A percentile compares a stretch with the other conserved stretches of the same genome.
Evolutionary conservation across 176 grass and related monocot genomes (phyloP).

Genomic region (Oryza punctata): DNA sequence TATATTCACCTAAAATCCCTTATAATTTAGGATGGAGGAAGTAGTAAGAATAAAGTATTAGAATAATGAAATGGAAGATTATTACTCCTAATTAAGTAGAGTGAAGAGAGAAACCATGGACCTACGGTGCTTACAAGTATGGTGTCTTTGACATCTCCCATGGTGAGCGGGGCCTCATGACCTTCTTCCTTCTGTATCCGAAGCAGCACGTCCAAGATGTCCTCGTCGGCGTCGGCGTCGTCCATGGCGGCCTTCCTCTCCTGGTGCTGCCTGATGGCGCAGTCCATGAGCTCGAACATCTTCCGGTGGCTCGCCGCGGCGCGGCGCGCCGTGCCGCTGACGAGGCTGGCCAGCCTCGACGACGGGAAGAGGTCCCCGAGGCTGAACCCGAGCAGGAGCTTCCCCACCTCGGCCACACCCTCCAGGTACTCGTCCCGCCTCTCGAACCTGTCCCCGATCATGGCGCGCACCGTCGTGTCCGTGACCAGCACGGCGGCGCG

Average conservation of each 20-base stretch:
- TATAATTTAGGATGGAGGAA: too few relatives aligned
- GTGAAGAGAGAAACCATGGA: too few relatives aligned
- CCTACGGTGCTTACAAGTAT: too few relatives aligned
- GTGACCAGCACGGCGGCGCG: neutral
- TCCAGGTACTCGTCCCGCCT: neutral
- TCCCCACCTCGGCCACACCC: neutral
- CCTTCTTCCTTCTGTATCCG: conserved; percentile 19
- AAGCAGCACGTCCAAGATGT: conserved; percentile 20
- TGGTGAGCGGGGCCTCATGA: neutral
- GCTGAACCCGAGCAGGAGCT: neutral
- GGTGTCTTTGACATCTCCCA: conserved; percentile 7
- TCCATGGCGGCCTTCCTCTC: neutral
- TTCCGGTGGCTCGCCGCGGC: neutral
- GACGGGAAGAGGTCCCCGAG: conserved; percentile 25
- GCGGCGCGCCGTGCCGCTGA: neutral
- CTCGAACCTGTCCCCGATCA: conserved; percentile 32
- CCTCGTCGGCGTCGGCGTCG: neutral
- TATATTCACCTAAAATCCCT: too few relatives aligned
- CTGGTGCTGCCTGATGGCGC: neutral
- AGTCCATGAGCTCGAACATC: neutral
- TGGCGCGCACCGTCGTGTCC: conserved; percentile 28
- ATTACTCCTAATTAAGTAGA: too few relatives aligned
- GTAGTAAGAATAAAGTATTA: too few relatives aligned
- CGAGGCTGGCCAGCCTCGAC: neutral
- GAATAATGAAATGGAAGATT: too few relatives aligned